Evolutionary conservation across 805 yeast species (phyloP).

Genomic region (Metschnikowia cerradonensis): DNA sequence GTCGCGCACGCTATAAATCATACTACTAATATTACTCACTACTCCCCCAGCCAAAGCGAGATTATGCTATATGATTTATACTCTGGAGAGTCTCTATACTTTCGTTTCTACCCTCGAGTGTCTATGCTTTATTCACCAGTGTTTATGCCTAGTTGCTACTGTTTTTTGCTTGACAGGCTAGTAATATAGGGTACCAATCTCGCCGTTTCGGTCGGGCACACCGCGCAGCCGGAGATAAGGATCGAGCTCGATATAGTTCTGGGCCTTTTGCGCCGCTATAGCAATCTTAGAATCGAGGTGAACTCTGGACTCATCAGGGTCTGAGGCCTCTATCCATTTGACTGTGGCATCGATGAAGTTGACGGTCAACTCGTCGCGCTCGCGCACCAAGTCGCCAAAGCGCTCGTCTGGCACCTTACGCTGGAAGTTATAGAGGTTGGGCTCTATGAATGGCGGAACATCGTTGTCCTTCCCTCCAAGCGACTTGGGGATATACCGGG

Average conservation of each 20-base stretch:
- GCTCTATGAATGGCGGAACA: slow-evolving; percentile 10
- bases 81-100: too few species aligned
- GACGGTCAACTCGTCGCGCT: slow-evolving; percentile 13
- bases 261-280: slow-evolving; percentile 8
- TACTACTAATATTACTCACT: too few species aligned
- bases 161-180: background rate
- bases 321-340: slow-evolving; percentile 12
- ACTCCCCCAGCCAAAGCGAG: too few species aligned
- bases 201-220: slow-evolving; percentile 12
- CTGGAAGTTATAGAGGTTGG: slow-evolving; percentile 4
- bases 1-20: too few species aligned
- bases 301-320: slow-evolving; percentile 5
- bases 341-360: slow-evolving; percentile 12
- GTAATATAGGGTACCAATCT: background rate
- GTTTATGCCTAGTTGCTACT: too few species aligned
- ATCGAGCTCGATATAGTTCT: slow-evolving; percentile 10
- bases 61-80: too few species aligned
- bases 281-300: slow-evolving; percentile 7
- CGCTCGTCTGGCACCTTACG: slow-evolving; percentile 10
- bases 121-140: too few species aligned
- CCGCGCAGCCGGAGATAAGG: slow-evolving; percentile 13
- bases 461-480: slow-evolving; percentile 11
- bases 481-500: slow-evolving; percentile 8
- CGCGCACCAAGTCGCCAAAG: slow-evolving; percentile 6
- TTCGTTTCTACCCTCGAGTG: too few species aligned